Conservation (phyloP, 2,329 filamentous ascomycete genomes). For the Colletotrichum scovillei region DNA sequence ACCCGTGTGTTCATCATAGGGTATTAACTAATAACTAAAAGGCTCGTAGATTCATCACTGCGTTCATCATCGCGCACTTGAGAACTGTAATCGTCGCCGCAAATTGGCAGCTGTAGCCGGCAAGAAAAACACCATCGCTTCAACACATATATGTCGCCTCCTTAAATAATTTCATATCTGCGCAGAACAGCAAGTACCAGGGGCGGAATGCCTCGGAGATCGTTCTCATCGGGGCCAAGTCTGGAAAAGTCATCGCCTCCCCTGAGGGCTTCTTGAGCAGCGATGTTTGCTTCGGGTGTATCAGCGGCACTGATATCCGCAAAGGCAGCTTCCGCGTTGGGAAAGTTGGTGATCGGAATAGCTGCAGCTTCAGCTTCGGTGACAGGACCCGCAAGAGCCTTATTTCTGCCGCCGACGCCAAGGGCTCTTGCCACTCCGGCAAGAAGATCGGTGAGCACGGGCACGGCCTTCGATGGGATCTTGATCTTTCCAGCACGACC, state of each 20-base stretch:
- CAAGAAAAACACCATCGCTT: background rate
- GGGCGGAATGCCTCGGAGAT: conserved; percentile 21
- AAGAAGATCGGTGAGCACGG: conserved; percentile 18
- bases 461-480: conserved; percentile 28
- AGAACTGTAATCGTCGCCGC: background rate
- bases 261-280: background rate
- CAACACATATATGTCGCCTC: background rate
- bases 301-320: conserved; percentile 15
- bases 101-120: background rate
- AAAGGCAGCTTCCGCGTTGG: background rate
- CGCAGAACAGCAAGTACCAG: conserved; percentile 21
- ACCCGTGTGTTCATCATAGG: background rate
- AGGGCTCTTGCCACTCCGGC: conserved; percentile 22
- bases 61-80: background rate
- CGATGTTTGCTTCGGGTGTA: conserved; percentile 9
- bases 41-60: conserved; percentile 10
- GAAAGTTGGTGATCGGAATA: background rate
- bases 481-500: conserved; percentile 32
- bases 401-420: conserved; percentile 9
- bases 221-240: conserved; percentile 20
- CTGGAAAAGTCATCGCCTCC: background rate
- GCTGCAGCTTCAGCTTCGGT: background rate
- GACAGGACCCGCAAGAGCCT: background rate
- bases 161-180: conserved; percentile 14
- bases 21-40: background rate